Percentiles rank a stretch among this genome's conserved stretches.
Evolutionary conservation across 2,329 filamentous ascomycete genomes (phyloP).

Genomic region (Fusarium pininemorale): DNA sequence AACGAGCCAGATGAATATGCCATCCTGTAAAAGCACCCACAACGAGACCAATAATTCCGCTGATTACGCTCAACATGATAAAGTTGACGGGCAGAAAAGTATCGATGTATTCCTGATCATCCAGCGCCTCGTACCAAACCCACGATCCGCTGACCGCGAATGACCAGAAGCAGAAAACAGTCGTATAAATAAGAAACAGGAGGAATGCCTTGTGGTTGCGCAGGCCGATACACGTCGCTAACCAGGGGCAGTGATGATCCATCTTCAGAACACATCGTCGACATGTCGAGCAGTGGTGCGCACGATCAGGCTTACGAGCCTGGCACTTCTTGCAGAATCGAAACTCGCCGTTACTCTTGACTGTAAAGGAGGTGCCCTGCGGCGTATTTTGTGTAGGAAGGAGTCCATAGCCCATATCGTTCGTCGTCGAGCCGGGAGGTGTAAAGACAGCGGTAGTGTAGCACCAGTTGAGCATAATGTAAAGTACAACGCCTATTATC

Average conservation of each 20-base stretch:
- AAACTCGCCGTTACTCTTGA: slow-evolving; percentile 87
- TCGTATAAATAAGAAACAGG: slow-evolving; percentile 89
- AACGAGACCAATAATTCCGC: slow-evolving; percentile 91
- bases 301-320: slow-evolving; percentile 90
- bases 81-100: slow-evolving; percentile 88
- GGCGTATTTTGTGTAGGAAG: slow-evolving; percentile 75
- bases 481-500: slow-evolving; percentile 74
- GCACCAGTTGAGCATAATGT: slow-evolving; percentile 82
- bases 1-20: slow-evolving; percentile 84
- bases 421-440: slow-evolving; percentile 78
- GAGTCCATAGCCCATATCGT: slow-evolving; percentile 76
- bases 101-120: slow-evolving; percentile 76
- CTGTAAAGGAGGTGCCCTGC: slow-evolving; percentile 79
- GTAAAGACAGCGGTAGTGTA: slow-evolving; percentile 96
- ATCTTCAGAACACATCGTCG: slow-evolving; percentile 96
- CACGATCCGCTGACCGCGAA: slow-evolving; percentile 82
- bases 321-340: slow-evolving; percentile 99
- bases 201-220: slow-evolving; percentile 96
- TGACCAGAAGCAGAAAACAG: slow-evolving; percentile 82
- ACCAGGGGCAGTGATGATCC: slow-evolving; percentile 99
- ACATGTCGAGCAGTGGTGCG: slow-evolving; percentile 97
- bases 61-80: slow-evolving; percentile 84
- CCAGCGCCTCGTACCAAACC: slow-evolving; percentile 86
- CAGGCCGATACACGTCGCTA: slow-evolving; percentile 93
- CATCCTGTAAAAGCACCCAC: slow-evolving; percentile 89